phyloP scores from a whole-genome alignment of 83 land plant genomes.

The Larix sibirica region DNA sequence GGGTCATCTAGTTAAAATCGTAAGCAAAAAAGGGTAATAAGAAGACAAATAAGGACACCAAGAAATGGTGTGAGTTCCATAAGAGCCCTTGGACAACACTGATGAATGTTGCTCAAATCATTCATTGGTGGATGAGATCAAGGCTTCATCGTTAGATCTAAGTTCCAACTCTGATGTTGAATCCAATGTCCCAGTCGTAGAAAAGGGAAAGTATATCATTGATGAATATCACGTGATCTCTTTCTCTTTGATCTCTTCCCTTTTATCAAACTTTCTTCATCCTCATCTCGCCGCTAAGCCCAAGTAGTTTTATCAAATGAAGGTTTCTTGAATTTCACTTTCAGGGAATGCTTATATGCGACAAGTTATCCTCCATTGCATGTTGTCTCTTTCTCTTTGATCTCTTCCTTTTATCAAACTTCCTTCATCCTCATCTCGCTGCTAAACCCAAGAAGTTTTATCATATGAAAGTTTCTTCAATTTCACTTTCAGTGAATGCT shows the following conservation, averaged over 20 bases:
- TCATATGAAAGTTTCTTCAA: slow-evolving; percentile 66
- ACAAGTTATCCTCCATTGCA: slow-evolving; percentile 15
- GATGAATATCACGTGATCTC: slow-evolving; percentile 65
- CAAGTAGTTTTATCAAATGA: slow-evolving; percentile 42
- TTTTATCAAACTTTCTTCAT: slow-evolving; percentile 42
- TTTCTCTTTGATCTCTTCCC: slow-evolving; percentile 91
- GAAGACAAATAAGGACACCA: no score
- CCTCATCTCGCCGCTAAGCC: slow-evolving; percentile 31
- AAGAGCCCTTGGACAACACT: no score
- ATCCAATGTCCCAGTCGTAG: no score
- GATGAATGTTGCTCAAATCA: no score
- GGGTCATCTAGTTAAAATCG: no score
- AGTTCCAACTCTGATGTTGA: no score
- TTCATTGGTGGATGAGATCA: no score
- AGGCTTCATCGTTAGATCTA: no score
- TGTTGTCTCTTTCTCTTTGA: slow-evolving; percentile 83
- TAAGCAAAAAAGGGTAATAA: no score
- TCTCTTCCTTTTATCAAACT: slow-evolving; percentile 70
- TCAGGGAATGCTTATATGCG: slow-evolving; percentile 55
- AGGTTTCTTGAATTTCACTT: slow-evolving; percentile 79
- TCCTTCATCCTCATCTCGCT: slow-evolving; percentile 40
- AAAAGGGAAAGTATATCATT: no score
- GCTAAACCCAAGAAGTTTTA: slow-evolving; percentile 35
- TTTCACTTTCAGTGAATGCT: slow-evolving; percentile 63
- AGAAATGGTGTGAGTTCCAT: no score